Percentiles rank a stretch among this genome's conserved stretches.
Conservation (phyloP, 2,329 filamentous ascomycete genomes). For the Aspergillus proliferans region DNA sequence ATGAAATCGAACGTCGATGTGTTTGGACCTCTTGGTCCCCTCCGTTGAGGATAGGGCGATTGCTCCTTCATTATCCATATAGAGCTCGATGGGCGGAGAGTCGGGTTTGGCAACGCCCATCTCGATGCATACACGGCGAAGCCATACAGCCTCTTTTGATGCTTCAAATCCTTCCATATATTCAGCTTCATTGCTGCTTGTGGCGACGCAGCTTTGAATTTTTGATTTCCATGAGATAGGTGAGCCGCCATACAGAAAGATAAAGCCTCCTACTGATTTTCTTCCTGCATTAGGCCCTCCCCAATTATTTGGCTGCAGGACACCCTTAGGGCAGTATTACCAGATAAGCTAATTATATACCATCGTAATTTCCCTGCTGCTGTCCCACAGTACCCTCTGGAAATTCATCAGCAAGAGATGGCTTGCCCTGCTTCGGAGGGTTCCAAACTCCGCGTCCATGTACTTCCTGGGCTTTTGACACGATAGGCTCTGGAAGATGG, state of each 20-base stretch:
- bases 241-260: neutral
- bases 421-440: no score
- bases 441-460: no score
- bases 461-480: no score
- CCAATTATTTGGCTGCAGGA: no score
- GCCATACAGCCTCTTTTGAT: neutral
- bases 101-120: neutral
- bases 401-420: no score
- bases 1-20: neutral
- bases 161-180: neutral
- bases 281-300: neutral
- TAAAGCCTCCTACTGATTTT: neutral
- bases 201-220: neutral
- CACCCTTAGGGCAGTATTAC: no score
- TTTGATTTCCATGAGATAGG: neutral
- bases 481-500: no score
- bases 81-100: neutral
- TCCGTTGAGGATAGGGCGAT: neutral
- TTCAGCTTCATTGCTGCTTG: neutral
- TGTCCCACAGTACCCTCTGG: no score
- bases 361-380: no score
- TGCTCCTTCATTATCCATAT: neutral
- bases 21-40: neutral
- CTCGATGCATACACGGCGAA: neutral
- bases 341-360: no score